Conservation (phyloP, 192 early-diverging fungal genomes). For the Cetraspora pellucida region DNA sequence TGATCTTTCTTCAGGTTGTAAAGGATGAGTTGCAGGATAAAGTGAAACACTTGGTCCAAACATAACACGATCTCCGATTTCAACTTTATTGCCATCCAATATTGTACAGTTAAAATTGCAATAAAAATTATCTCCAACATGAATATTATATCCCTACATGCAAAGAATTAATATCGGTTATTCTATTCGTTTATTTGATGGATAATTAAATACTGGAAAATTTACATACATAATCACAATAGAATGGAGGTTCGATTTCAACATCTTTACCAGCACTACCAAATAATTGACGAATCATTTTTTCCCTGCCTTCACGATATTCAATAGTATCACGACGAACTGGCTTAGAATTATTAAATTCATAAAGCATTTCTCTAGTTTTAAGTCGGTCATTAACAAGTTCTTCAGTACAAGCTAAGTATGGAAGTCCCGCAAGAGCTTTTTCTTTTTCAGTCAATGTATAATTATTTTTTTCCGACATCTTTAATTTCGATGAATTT, state of each 20-base stretch:
- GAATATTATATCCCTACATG: slow-evolving; percentile 64
- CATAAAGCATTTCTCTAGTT: background rate
- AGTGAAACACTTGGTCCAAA: slow-evolving; percentile 80
- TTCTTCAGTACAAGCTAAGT: slow-evolving; percentile 10
- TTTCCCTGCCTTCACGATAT: background rate
- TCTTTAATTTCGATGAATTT: background rate
- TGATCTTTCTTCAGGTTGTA: slow-evolving; percentile 56
- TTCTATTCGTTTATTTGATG: background rate
- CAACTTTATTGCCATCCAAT: slow-evolving; percentile 73
- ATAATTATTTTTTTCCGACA: background rate
- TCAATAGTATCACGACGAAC: background rate
- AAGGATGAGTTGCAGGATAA: slow-evolving; percentile 74
- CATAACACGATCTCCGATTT: slow-evolving; percentile 72
- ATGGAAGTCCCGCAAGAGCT: slow-evolving; percentile 18
- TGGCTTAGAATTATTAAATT: slow-evolving; percentile 26
- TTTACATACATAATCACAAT: slow-evolving; percentile 67
- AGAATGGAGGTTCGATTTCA: slow-evolving; percentile 68
- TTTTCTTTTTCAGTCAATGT: slow-evolving; percentile 23
- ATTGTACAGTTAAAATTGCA: slow-evolving; percentile 77
- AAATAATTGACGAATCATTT: slow-evolving; percentile 10
- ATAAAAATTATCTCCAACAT: slow-evolving; percentile 72
- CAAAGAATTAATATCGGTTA: slow-evolving; percentile 9
- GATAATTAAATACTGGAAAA: slow-evolving; percentile 11
- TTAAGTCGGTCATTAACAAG: background rate
- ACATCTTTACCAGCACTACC: slow-evolving; percentile 60